Percentiles rank a stretch among this genome's conserved stretches.
Evolutionary conservation across 441 rosid species (phyloP).

Genomic region (Jatropha multifida): DNA sequence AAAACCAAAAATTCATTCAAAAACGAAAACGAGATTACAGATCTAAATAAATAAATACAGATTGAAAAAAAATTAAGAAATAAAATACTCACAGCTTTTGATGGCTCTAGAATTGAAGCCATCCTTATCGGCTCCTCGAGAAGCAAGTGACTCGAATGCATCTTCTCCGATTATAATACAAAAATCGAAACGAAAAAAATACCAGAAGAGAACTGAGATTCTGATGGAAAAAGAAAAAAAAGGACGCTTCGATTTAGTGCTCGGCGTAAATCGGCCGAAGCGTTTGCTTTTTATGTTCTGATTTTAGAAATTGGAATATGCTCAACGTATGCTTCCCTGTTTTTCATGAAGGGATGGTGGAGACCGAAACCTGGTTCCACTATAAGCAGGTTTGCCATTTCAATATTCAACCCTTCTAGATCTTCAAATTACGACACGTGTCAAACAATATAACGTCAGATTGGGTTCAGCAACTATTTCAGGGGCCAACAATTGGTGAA

Average conservation of each 20-base stretch:
- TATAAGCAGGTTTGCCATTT: not conserved
- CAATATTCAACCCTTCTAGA: conserved; percentile 8
- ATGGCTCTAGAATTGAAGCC: conserved; percentile 94
- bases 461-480: not conserved
- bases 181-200: not conserved
- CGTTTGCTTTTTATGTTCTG: not conserved
- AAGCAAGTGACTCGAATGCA: conserved; percentile 89
- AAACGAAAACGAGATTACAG: not conserved
- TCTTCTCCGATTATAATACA: conserved; percentile 33
- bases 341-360: not conserved
- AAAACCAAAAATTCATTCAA: conserved; percentile 10
- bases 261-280: conserved; percentile 12
- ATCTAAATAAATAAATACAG: not conserved
- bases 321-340: not conserved
- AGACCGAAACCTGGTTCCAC: not conserved
- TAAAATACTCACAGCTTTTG: conserved; percentile 61
- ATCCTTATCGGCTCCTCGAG: conserved; percentile 97
- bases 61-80: not conserved
- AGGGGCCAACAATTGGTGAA: not conserved
- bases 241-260: not conserved
- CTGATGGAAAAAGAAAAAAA: not conserved
- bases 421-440: not conserved
- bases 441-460: not conserved
- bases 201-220: conserved; percentile 4
- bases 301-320: not conserved